A percentile compares a stretch with the other conserved stretches of the same genome.
phyloP scores from a whole-genome alignment of 164 flowering plant genomes.

The Nymphaea colorata region DNA sequence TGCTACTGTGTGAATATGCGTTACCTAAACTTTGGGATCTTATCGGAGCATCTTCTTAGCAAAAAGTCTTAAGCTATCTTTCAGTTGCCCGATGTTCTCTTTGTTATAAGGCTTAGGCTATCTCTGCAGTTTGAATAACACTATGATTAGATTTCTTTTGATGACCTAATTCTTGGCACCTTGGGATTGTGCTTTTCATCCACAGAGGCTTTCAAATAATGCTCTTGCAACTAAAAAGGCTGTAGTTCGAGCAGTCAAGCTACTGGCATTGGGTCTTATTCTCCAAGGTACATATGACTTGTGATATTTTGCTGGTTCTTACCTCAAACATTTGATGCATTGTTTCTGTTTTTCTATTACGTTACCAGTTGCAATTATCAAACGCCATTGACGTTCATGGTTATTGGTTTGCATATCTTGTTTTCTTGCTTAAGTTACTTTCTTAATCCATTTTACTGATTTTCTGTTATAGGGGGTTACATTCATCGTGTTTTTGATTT shows the following conservation, averaged over 20 bases:
- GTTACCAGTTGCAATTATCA: not conserved
- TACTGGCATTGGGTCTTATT: conserved; percentile 42
- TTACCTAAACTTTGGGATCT: no score
- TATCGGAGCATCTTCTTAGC: no score
- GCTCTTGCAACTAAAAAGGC: conserved; percentile 41
- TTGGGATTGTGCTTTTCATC: not conserved
- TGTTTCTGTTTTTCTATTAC: not conserved
- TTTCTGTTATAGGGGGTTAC: conserved; percentile 43
- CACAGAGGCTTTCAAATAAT: conserved; percentile 37
- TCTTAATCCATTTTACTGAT: not conserved
- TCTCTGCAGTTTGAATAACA: no score
- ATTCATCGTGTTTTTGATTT: conserved; percentile 49
- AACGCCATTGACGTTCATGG: not conserved
- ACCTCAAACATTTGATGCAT: not conserved
- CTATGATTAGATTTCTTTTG: not conserved
- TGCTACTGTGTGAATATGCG: no score
- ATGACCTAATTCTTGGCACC: not conserved
- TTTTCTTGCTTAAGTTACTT: not conserved
- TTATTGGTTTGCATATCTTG: not conserved
- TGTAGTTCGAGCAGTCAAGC: conserved; percentile 37
- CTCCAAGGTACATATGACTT: conserved; percentile 43
- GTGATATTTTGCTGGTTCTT: not conserved
- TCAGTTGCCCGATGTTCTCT: no score
- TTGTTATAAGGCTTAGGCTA: no score
- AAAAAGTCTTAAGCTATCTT: no score